Conservation (phyloP, 768 basidiomycete species). For the Podaxis rugospora region DNA sequence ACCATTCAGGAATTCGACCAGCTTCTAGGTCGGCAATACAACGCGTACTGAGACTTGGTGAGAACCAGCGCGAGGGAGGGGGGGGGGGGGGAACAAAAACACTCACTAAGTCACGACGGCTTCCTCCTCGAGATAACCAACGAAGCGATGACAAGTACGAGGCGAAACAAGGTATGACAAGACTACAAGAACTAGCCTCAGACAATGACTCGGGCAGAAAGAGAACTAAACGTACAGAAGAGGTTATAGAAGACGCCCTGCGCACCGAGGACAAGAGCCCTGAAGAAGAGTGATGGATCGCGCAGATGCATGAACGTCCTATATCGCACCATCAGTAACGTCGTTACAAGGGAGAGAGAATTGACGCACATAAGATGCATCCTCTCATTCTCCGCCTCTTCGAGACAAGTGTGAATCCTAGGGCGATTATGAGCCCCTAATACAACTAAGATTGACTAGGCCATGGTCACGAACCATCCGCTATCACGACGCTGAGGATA, state of each 20-base stretch:
- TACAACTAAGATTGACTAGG: not conserved
- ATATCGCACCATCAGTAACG: conserved; percentile 9
- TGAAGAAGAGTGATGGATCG: conserved; percentile 76
- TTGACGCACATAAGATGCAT: conserved; percentile 83
- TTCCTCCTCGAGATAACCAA: conserved; percentile 91
- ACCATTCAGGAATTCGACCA: conserved; percentile 82
- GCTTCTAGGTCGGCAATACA: conserved; percentile 81
- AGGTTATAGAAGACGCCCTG: conserved; percentile 91
- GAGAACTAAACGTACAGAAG: conserved; percentile 57
- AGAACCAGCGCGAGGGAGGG: not conserved
- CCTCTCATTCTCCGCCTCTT: conserved; percentile 96
- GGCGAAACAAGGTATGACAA: conserved; percentile 76
- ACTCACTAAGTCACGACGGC: conserved; percentile 88
- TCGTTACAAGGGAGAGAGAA: not conserved
- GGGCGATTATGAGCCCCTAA: conserved; percentile 16
- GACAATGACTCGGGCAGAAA: conserved; percentile 9
- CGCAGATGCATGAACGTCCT: conserved; percentile 96
- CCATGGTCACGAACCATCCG: conserved; percentile 45
- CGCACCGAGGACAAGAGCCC: conserved; percentile 78
- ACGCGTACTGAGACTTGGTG: conserved; percentile 49
- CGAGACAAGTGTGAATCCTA: conserved; percentile 91
- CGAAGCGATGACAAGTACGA: conserved; percentile 82
- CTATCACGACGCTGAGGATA: conserved; percentile 41
- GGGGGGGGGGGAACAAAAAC: not conserved
- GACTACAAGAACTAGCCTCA: conserved; percentile 38